Evolutionary conservation across 2,329 filamentous ascomycete genomes (phyloP), one percentile per base, ranked within the genome.

Genomic region (Domatiomyces globalis): DNA sequence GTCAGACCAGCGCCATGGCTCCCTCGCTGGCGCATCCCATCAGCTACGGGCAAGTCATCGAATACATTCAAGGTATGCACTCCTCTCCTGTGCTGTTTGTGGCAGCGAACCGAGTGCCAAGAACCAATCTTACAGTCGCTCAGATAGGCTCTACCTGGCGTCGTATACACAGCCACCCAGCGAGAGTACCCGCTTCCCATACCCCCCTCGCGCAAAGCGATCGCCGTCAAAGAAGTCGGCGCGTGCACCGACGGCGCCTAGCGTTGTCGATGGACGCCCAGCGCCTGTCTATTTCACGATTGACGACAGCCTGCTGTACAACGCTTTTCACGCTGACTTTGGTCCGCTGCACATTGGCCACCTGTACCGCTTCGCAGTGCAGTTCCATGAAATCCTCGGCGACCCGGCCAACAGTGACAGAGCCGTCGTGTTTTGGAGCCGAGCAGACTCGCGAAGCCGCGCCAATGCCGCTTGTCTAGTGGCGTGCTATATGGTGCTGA

Each of bases 281-380:
- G 70, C 75, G 49, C 92, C 92, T 1, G 89, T 86, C 66, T 98
- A 96, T 72, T 98, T 98, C 70, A 90, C 87, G 48, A 83, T 96
- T 60, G 92, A 98, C 66, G 87, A 94, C 65, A 84, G 76, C 43
- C 81, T 98, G 45, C 77, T 95, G 46, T 98, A 98, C 76, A 98
- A 98, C 68, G 89, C 90, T 29, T 98, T 98, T 70, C 89, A 96
- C 71, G 89, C 94, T 63, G 92, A 98, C 71, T 98, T 98, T 68
- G 92, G 92, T 62, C 92, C 92, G 63, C 75, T 98, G 54, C 92
- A 98, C 73, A 94, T 98, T 60, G 92, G 92, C 22, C 92, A 98
- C 67, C 74, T 98, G 43, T 98, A 96, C 74, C 81, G 92, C 56
- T 98, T 96, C 67, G 90, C 92, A 4, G 85, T 96, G 50, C 84